A percentile compares a stretch with the other conserved stretches of the same genome.
Evolutionary conservation across 306 rosid genomes (phyloP).

Genomic region (Ziziphus jujuba): DNA sequence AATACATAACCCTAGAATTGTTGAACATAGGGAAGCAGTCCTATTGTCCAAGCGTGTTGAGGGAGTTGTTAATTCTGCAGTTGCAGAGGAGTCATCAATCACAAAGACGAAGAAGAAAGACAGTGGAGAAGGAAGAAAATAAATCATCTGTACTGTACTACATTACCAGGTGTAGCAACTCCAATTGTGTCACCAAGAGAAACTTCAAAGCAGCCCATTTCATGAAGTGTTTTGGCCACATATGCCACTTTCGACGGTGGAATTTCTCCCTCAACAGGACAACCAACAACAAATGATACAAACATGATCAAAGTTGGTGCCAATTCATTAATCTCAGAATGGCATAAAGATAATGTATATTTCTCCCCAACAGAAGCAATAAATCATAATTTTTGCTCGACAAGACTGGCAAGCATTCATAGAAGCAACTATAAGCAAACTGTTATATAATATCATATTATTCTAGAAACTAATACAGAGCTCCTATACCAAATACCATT

Average conservation of each 20-base stretch:
- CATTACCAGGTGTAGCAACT: slow-evolving; percentile 83
- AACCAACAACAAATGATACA: slow-evolving; percentile 86
- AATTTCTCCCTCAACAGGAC: slow-evolving; percentile 89
- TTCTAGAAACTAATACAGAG: no score
- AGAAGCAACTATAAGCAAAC: no score
- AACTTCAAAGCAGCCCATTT: slow-evolving; percentile 97
- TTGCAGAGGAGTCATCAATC: no score
- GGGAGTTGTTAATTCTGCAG: no score
- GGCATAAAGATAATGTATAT: not conserved
- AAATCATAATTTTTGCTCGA: not conserved
- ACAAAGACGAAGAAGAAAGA: no score
- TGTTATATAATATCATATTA: no score
- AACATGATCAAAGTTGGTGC: slow-evolving; percentile 51
- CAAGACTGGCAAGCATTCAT: not conserved
- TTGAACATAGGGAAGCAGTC: no score
- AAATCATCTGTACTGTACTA: not conserved
- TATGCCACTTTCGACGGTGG: slow-evolving; percentile 79
- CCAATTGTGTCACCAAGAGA: slow-evolving; percentile 97
- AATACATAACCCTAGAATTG: no score
- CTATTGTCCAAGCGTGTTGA: no score
- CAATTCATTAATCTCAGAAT: slow-evolving; percentile 16
- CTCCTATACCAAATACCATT: no score
- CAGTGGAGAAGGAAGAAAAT: no score
- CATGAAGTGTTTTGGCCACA: slow-evolving; percentile 79
- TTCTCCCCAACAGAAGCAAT: not conserved